Evolutionary conservation across 75 land plant genomes (phyloP).

Genomic region (Larix kaempferi): DNA sequence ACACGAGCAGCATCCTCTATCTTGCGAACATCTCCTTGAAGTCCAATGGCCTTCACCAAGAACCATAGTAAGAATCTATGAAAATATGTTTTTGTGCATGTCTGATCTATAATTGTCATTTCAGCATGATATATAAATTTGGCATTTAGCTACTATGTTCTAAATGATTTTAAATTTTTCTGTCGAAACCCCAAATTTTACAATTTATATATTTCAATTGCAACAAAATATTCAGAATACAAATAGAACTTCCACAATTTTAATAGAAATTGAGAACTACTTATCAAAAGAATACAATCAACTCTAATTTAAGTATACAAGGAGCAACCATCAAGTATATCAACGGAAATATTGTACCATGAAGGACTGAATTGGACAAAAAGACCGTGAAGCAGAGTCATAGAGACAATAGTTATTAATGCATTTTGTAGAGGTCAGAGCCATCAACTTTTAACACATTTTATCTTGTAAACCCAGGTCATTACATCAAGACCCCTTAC

Average conservation of each 20-base stretch:
- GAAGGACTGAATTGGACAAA: not conserved
- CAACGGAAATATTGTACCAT: not conserved
- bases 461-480: not conserved
- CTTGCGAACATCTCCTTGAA: constrained; percentile 93
- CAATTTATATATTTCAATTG: not conserved
- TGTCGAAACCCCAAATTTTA: not conserved
- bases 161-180: not conserved
- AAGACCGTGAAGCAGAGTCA: not conserved
- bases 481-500: not conserved
- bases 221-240: not conserved
- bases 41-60: constrained; percentile 68
- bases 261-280: too few species aligned
- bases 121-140: not conserved
- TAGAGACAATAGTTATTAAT: not conserved
- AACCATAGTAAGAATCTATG: not conserved
- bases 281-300: too few species aligned
- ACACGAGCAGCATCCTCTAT: constrained; percentile 84
- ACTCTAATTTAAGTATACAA: too few species aligned
- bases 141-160: not conserved
- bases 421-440: not conserved
- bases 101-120: not conserved
- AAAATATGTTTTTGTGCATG: not conserved
- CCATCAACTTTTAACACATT: not conserved
- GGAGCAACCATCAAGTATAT: not conserved
- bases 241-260: not conserved